phyloP scores from a whole-genome alignment of 2,329 filamentous ascomycete genomes.

The Fusarium floridanum region DNA sequence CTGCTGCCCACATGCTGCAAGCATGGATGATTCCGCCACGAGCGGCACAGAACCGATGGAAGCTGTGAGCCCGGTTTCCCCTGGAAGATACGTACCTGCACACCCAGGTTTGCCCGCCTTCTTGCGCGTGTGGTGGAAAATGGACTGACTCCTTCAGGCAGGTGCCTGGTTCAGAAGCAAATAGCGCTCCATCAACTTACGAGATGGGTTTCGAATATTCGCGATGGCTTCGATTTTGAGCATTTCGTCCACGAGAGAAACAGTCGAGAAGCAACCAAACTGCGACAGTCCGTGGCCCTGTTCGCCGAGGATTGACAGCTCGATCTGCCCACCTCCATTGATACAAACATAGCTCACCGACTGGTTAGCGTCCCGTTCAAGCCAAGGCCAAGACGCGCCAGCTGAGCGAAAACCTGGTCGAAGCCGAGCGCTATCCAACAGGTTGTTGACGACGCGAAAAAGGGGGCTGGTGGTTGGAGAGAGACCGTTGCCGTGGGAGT shows the following conservation, averaged over 20 bases:
- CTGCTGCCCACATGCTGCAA: neutral
- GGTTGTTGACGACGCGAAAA: conserved; percentile 20
- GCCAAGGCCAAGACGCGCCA: conserved; percentile 19
- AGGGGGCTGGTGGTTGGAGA: conserved; percentile 21
- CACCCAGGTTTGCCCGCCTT: neutral
- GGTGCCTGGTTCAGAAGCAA: neutral
- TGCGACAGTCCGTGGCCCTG: neutral
- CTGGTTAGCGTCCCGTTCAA: neutral
- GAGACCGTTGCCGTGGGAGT: conserved; percentile 21
- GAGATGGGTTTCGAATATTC: conserved; percentile 12
- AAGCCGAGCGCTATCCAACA: conserved; percentile 11
- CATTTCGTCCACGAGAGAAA: neutral
- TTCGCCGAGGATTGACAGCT: neutral
- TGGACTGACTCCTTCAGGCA: conserved; percentile 7
- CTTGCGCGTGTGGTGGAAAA: neutral
- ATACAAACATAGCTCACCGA: conserved; percentile 9
- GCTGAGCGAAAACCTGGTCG: neutral
- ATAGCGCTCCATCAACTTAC: conserved; percentile 10
- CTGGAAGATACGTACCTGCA: conserved; percentile 9
- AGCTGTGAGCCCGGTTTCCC: conserved; percentile 27
- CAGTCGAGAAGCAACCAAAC: conserved; percentile 4
- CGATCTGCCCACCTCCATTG: neutral
- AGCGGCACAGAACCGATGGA: conserved; percentile 2
- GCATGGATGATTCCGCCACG: conserved; percentile 19
- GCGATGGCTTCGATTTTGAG: neutral